Base-by-base conservation (phyloP, 192 early-diverging fungal species). In the Piromyces finnis region DNA sequence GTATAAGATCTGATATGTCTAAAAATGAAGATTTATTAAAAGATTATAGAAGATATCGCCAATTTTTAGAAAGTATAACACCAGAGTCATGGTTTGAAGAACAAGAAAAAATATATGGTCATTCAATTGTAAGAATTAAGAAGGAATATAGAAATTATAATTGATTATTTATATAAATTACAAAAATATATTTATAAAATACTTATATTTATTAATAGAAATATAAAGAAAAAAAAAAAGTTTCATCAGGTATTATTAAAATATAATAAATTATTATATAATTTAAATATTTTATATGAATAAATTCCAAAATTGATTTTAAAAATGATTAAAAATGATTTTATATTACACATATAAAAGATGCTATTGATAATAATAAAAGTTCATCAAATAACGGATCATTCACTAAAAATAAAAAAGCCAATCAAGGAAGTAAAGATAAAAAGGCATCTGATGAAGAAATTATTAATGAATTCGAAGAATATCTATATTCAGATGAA, bases 11-110 rank as follows among this genome's bases (percentile, higher is more conserved):
- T 78, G 89, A 90, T 80, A 89, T 90, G 89, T 84, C 84, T 78
- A 90, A 90, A 79, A 89, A 89, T 81, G 89, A 89, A 80, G 89
- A 90, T 80, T 88, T 89, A 83, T 84, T 90, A 77, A 85, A 86
- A 81, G 89, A 90, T 82, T 80, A 88, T 81, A 87, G 89, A 83
- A 84, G 88, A 37, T 90, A 90, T 79, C 78, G 86, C 15, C 82
- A 88, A 82, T 90, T 90, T 84, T 78, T 90, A 37, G 89, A 90
- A 18, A 89, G 87, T 78, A 81, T 90, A 12, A 89, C 89, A 37
- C 89, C 89, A 26, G n/a, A 77, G n/a, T 51, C 41, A 51, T 51
- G 41, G 41, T 51, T 51, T 51, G 41, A 51, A 22, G 41, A 51
- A 51, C 41, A 51, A 22, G 41, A 51, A 51, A 51, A 51, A 22